Base-by-base conservation (phyloP, 306 rosid species). In the Vigna mungo region DNA sequence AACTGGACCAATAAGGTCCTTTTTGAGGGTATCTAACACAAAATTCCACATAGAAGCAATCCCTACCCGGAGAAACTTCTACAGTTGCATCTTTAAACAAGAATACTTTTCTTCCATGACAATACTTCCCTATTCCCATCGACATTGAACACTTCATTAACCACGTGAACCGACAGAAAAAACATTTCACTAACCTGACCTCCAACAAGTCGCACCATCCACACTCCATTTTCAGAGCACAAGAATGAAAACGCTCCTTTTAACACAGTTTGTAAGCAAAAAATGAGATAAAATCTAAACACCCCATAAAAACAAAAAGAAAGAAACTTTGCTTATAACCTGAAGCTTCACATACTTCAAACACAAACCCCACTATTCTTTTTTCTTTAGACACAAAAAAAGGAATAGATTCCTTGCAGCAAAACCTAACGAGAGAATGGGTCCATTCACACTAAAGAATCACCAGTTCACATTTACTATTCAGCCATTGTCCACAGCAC, bases 361-460 rank as follows among this genome's bases (percentile, higher is more conserved):
- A 51, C 60, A 62, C 46, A 76, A 80, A 71, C 66, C 74, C 79
- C 63, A 36, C 18, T 41, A 74, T n/a, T 32, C 47, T 3, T 60
- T 73, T 21, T 12, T 34, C 36, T 36, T 72, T 20, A 48, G 15
- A 73, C 68, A 64, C 32, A 16, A 73, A 59, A 23, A 78, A 25
- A 49, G 17, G 61, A 16, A 72, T 12, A 55, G 53, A 63, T 56
- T 74, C 78, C 68, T 84, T 63, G 37, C 78, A 75, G 61, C 56
- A 25, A 84, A 48, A 84, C 74, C 87, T 72, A 84, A 72, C 82
- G 72, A 61, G 10, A 72, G 15, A 72, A 84, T 49, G 77, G 80
- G 76, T 83, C 77, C 82, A 72, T 36, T 71, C 32, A 54, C 4
- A 54, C 41, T 59, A 47, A 72, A 81, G 53, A 46, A 70, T 55